A percentile compares a stretch with the other conserved stretches of the same genome.
Conservation (phyloP, 345 rosid species). For the sweet orange (Citrus sinensis) region DNA sequence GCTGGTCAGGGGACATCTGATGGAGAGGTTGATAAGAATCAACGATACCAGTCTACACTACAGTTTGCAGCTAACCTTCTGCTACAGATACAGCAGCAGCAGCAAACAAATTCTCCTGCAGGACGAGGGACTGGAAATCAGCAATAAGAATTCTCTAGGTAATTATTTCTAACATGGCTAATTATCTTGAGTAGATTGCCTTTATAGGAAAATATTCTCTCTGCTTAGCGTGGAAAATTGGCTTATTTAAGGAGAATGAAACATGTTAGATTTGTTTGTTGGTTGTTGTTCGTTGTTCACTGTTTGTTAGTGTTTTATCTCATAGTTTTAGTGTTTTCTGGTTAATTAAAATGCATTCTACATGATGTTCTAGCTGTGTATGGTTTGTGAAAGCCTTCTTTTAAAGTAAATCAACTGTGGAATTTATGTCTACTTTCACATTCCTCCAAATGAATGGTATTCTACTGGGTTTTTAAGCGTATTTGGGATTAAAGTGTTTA, state of each 20-base stretch:
- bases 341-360: not conserved
- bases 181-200: conserved; percentile 2
- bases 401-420: not conserved
- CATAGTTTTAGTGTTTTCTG: not conserved
- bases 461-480: not conserved
- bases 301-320: not conserved
- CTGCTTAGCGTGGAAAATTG: not conserved
- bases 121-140: conserved; percentile 43
- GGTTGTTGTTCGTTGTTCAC: not conserved
- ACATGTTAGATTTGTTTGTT: conserved; percentile 1
- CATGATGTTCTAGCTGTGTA: not conserved
- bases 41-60: conserved; percentile 86
- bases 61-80: conserved; percentile 94
- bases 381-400: not conserved
- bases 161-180: conserved; percentile 18
- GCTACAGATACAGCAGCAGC: conserved; percentile 73
- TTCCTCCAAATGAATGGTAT: not conserved
- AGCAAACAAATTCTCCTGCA: conserved; percentile 35
- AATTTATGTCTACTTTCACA: not conserved
- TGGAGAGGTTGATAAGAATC: conserved; percentile 75
- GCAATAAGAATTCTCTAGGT: conserved; percentile 35
- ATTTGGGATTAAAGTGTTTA: not conserved
- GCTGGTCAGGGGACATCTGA: conserved; percentile 48
- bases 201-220: not conserved
- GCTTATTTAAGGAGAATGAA: conserved; percentile 5